Evolutionary conservation across 495 filamentous ascomycete species (phyloP).

Genomic region (Lasiosphaeria miniovina): DNA sequence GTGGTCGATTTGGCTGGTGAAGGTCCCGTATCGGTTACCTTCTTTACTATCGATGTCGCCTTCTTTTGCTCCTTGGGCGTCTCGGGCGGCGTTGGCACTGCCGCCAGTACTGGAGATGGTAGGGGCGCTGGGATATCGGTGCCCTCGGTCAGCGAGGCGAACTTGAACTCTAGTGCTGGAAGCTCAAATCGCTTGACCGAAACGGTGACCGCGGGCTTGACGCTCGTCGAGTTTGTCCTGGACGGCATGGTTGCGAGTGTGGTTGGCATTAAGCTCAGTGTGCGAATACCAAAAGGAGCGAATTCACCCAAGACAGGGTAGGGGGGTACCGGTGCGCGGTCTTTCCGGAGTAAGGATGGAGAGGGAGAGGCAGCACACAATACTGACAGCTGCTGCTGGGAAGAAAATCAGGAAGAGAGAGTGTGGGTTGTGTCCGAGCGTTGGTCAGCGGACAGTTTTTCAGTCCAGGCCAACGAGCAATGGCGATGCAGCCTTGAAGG

Average conservation of each 20-base stretch:
- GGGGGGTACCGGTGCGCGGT: not conserved
- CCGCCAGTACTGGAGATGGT: constrained; percentile 46
- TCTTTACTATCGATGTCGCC: too few species aligned
- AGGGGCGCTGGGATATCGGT: constrained; percentile 55
- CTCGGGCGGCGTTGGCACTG: constrained; percentile 35
- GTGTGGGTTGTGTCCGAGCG: not conserved
- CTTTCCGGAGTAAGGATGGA: not conserved
- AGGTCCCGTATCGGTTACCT: constrained; percentile 26
- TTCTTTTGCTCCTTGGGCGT: constrained; percentile 25
- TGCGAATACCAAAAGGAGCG: not conserved
- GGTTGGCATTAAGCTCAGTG: not conserved
- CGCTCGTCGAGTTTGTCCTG: constrained; percentile 18
- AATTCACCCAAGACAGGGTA: not conserved
- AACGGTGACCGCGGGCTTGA: constrained; percentile 16
- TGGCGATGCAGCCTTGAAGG: not conserved
- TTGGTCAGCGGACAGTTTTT: constrained; percentile 2
- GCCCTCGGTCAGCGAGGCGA: constrained; percentile 54
- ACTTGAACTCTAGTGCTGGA: constrained; percentile 48
- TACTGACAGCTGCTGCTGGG: constrained; percentile 3
- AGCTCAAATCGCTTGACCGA: constrained; percentile 50
- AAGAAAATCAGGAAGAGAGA: constrained; percentile 1
- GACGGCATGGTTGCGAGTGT: constrained; percentile 25
- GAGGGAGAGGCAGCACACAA: not conserved
- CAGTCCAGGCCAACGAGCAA: constrained; percentile 3
- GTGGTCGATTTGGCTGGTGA: constrained; percentile 24